Evolutionary conservation across 2,329 filamentous ascomycete species (phyloP), one percentile per base, ranked within the genome.

Genomic region (Helotiales sp.): DNA sequence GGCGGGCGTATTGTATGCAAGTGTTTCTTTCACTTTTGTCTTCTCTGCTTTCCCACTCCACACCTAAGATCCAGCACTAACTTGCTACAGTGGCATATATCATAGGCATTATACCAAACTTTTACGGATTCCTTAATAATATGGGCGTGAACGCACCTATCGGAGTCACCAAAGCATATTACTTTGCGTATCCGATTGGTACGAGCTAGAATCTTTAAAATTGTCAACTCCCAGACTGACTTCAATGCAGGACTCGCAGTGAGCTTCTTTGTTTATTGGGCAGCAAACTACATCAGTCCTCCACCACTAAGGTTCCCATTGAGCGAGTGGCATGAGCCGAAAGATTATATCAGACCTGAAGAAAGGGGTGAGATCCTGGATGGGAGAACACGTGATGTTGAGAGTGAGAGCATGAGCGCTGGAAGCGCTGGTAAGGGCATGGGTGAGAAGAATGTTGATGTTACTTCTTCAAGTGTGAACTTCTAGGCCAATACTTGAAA

Each of bases 101-200:
- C 1, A 42, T 74, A 31, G 73, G 72, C 13, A 69, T 76, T n/a
- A 66, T 68, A 5, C 73, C 74, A 0, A 76, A 76, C 44, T 74
- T 78, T 48, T 74, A 73, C 46, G 74, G 74, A 1, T 78, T 78
- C 46, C 63, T 77, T 2, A 69, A 73, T 56, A 71, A 74, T 22
- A 73, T 77, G 70, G 75, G 75, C 1, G 72, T 77, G 3, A 3
- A 49, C 0, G 72, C 71, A 0, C 74, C 75, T 1, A 4, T 69
- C 0, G 70, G 69, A 0, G 65, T 74, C 2, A 70, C 67, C 0
- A 66, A 69, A 15, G 83, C 84, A 69, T 85, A 86, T 63, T 82
- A 82, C 59, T 73, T 86, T 24, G 81, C 82, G 0, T 81, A 78
- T 55, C 77, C 78, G 63, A 80, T 83, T 5, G 77, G n/a, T n/a